Base-by-base conservation (phyloP, 2,329 filamentous ascomycete species). In the Ceratocystis destructans region DNA sequence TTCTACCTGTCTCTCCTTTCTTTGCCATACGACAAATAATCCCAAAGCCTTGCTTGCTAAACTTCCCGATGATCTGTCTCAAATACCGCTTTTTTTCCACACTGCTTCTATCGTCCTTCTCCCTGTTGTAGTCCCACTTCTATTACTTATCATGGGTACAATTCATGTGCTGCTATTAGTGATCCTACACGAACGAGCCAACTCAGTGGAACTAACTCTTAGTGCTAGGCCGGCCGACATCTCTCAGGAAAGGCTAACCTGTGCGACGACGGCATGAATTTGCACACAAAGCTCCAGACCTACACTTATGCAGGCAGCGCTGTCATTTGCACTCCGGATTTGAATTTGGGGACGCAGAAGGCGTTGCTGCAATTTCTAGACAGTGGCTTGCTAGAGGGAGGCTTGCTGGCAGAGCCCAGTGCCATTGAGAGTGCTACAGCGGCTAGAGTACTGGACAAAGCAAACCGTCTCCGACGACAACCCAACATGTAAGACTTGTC, bases 131-230 rank as follows among this genome's bases (percentile, higher is more conserved):
- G 48, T 53, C 48, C 20, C 48, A 53, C 48, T 53, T 25, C 17
- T 12, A 5, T 25, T 25, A 10, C 48, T 25, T 25, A 10, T 25
- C 48, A 53, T 12, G 20, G 20, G 22, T 28, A 12, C 20, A 25
- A 53, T 53, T 12, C 15, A 25, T 53, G 48, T 53, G 48, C 37
- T 41, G 37, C 8, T 53, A 53, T 53, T 53, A 53, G 48, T 53
- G 48, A 53, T 53, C 48, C 48, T 53, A 53, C 48, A 53, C 48
- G 48, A 53, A 53, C 48, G 20, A 53, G 48, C 25, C 48, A 53
- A 28, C 48, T 53, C 20, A 53, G 48, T 53, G 48, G 20, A 53
- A 53, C 48, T 53, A 53, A 53, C 48, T 50, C 20, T 25, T 53
- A 25, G 20, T 25, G 22, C 48, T 15, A 53, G 20, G 25, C 48